These are phyloP conservation scores for Cytospora piceae DNA, from an alignment of 2,329 filamentous ascomycete species.

Conservation along the genomic window DNA sequence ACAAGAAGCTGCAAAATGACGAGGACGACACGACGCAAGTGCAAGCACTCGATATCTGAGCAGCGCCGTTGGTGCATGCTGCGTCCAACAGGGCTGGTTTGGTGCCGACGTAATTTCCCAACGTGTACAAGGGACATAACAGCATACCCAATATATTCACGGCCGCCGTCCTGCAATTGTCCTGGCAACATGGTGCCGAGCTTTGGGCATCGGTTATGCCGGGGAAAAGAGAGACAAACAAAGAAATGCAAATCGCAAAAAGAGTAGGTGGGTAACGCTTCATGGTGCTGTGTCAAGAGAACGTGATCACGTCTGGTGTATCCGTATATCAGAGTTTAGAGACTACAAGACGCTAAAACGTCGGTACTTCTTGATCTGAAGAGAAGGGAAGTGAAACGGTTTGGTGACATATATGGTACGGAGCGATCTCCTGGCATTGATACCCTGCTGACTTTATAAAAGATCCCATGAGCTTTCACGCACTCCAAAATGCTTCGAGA, in stretches of 20 bases:
- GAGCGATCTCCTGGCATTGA: neutral
- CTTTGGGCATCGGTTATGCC: neutral
- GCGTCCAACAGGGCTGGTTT: neutral
- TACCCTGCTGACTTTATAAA: neutral
- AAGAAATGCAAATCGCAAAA: neutral
- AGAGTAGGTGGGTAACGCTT: neutral
- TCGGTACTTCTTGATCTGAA: neutral
- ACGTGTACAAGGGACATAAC: neutral
- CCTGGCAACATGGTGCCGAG: neutral
- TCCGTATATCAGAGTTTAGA: neutral
- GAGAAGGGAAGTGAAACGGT: neutral
- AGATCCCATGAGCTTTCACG: neutral
- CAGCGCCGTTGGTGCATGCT: neutral
- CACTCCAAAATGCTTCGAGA: neutral
- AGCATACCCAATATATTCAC: neutral
- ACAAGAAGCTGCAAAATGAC: neutral
- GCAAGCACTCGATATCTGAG: conserved; percentile 7
- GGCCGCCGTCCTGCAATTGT: neutral
- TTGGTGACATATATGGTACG: neutral
- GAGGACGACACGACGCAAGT: neutral
- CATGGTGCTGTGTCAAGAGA: neutral
- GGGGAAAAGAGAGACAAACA: neutral
- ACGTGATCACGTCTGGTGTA: neutral
- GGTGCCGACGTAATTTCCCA: neutral
- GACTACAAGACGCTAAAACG: neutral